Evolutionary conservation across 2,329 filamentous ascomycete genomes (phyloP), one percentile per base, ranked within the genome.

Genomic region (Nothopassalora personata): DNA sequence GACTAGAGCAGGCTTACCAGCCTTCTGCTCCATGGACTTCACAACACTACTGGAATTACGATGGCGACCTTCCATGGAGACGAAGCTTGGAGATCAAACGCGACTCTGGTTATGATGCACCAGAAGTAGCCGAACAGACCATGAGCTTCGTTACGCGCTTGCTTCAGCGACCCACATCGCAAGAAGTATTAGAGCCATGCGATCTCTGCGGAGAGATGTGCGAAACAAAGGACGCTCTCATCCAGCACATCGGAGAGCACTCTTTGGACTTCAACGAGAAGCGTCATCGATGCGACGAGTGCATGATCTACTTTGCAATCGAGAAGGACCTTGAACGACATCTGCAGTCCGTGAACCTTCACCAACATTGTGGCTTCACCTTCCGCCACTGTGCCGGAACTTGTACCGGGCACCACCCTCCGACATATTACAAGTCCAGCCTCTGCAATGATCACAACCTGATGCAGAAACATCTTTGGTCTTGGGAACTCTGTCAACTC

Each of bases 401-500:
- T n/a, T 66, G 64, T 48, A 60, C 46, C 43, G 64, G 64, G 13
- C 64, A 66, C 31, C 64, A 66, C 28, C 61, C 61, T 18, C 63
- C 64, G 8, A 65, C 63, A 15, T 63, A 64, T 36, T 62, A 56
- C 59, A 64, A 61, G 48, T 59, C 57, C 11, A 58, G 58, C 18
- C 34, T 60, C 18, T 39, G 34, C 39, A 62, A 59, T 39, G 63
- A 66, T 27, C 64, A 66, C 55, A 54, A 61, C 15, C 57, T 65
- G 10, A 65, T 66, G 64, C 61, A 64, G 39, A 61, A 58, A 31
- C 64, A 66, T 34, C 60, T 66, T 27, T 66, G 64, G 64, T 55
- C 62, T 3, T 66, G 64, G 64, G 64, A 66, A 47, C 60, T 62
- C 0, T 59, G 57, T 47, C 64, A 66, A 48, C 53, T 65, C 5